These are phyloP conservation scores for Grosmannia clavigera DNA, from an alignment of 2,329 filamentous ascomycete genomes.

Conservation along the genomic window DNA sequence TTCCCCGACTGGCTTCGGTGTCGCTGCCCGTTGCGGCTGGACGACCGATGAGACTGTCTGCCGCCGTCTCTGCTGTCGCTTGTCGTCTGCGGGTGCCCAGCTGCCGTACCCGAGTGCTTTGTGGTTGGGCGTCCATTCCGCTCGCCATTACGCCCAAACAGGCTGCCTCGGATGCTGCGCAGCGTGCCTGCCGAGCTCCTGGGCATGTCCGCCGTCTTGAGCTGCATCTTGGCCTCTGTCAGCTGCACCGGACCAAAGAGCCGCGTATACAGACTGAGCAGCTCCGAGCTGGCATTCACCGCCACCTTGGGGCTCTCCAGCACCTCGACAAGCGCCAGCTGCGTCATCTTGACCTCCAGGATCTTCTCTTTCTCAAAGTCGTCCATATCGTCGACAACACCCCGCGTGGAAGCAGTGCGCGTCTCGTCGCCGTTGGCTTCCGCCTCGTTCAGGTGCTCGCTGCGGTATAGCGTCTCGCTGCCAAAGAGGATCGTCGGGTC, in stretches of 20 bases:
- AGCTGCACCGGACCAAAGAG: constrained; percentile 58
- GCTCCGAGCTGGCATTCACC: constrained; percentile 76
- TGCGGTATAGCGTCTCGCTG: constrained; percentile 45
- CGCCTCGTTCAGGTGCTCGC: constrained; percentile 53
- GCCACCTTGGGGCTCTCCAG: constrained; percentile 74
- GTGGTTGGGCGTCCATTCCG: constrained; percentile 29
- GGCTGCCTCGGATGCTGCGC: constrained; percentile 58
- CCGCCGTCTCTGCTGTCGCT: constrained; percentile 21
- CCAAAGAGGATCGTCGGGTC: constrained; percentile 60
- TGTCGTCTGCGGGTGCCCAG: constrained; percentile 24
- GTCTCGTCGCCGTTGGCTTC: constrained; percentile 20
- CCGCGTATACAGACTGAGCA: constrained; percentile 68
- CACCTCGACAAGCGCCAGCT: constrained; percentile 71
- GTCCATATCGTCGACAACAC: constrained; percentile 68
- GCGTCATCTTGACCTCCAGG: constrained; percentile 92
- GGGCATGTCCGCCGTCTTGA: constrained; percentile 41
- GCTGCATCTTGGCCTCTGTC: constrained; percentile 22
- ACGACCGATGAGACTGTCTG: constrained; percentile 22
- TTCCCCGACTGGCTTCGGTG: constrained; percentile 33
- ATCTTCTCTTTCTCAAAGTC: constrained; percentile 74
- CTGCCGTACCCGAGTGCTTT: constrained; percentile 18
- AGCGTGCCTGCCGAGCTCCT: constrained; percentile 60
- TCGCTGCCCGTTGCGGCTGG: constrained; percentile 16
- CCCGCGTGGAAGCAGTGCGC: constrained; percentile 17
- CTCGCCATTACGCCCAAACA: constrained; percentile 55